phyloP scores from a whole-genome alignment of 129 eudicot genomes.

The Erigeron canadensis region DNA sequence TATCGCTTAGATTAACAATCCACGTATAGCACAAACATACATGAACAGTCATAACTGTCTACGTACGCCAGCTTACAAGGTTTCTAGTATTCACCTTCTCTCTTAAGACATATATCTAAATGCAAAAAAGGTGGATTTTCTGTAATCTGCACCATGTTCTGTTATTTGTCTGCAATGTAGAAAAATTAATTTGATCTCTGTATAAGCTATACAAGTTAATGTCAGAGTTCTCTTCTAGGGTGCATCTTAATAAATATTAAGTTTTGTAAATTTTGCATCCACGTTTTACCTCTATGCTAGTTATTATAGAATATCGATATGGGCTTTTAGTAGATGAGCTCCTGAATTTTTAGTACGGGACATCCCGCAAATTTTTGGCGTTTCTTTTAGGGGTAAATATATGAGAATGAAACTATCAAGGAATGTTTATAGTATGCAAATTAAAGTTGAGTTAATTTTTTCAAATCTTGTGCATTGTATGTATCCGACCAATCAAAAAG shows the following conservation, averaged over 20 bases:
- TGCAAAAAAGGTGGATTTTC: background rate
- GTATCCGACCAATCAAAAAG: too few species aligned
- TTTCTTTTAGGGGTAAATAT: too few species aligned
- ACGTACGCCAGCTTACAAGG: slow-evolving; percentile 96
- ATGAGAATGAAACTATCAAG: too few species aligned
- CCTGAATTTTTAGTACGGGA: background rate
- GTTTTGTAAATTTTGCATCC: background rate
- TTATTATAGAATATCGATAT: background rate
- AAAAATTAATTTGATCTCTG: background rate
- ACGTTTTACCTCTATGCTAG: slow-evolving; percentile 1
- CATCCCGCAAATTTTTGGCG: too few species aligned
- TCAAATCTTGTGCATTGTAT: too few species aligned
- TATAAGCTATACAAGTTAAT: background rate
- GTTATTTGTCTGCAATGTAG: slow-evolving; percentile 1
- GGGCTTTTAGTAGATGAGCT: background rate
- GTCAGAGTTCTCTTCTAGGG: background rate
- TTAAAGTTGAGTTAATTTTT: too few species aligned
- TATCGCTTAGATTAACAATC: too few species aligned
- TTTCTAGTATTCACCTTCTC: slow-evolving; percentile 15
- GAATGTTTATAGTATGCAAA: too few species aligned
- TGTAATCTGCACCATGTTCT: background rate
- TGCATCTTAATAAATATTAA: background rate
- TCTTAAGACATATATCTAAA: background rate
- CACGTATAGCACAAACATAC: too few species aligned
- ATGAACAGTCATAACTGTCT: slow-evolving; percentile 54